Evolutionary conservation across 2,329 filamentous ascomycete species (phyloP), one percentile per base, ranked within the genome.

Genomic region (Aspergillus intermedius): DNA sequence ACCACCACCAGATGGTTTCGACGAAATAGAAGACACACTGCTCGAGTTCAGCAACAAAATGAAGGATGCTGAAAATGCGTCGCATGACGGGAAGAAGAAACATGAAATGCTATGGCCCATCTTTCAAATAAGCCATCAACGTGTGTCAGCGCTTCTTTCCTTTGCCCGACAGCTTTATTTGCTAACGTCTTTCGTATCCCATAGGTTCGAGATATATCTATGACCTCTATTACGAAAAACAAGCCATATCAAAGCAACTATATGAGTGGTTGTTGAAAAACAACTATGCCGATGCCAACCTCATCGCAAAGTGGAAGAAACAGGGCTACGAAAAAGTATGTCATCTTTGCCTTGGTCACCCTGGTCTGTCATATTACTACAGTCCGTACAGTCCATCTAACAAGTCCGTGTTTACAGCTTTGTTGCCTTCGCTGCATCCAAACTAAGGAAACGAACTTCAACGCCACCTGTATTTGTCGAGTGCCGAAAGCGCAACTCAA

Each of bases 261-360:
- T 98, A 98, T 71, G 93, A 97, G 59, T 98, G 88, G 85, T 75
- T 97, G 55, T 75, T 98, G 51, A 98, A 98, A 80, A 96, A 98
- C 66, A 84, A 85, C 44, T 97, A 98, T 67, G 93, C 91, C 4
- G 93, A 98, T 71, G 83, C 88, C 42, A 93, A 91, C 75, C 75
- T 98, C 64, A 97, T 98, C 65, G 93, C 93, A 12, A 98, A 98
- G 75, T 98, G 93, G 93, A 98, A 98, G 82, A 98, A 98, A 76
- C 87, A 94, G 63, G 93, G 93, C 13, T 98, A 98, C 64, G 93
- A 98, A 72, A 96, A 97, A 83, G 88, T 88, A 68, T 22, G 37
- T 21, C 15, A 19, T 19, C 9, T 21, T 10, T 40, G 17, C 15
- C 9, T 21, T 21, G 15, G 39, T 40, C 34, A 6, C 19, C 51